Evolutionary conservation across 306 rosid genomes (phyloP).

Genomic region (Cicer arietinum): DNA sequence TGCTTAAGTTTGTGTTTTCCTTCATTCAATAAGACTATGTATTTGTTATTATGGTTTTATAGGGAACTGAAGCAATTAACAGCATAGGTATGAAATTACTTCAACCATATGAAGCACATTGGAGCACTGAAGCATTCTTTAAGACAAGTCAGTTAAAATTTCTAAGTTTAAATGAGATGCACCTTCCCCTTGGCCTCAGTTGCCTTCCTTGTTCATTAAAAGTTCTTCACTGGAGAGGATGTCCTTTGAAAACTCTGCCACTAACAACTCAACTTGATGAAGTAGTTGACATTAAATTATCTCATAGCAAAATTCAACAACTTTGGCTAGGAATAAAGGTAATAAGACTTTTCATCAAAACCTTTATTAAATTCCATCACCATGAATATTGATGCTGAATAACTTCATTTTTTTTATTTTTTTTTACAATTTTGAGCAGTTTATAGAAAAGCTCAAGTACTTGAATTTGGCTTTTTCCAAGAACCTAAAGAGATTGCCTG

Average conservation of each 20-base stretch:
- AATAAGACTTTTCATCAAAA: neutral
- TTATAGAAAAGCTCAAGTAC: slow-evolving; percentile 16
- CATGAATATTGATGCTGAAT: neutral
- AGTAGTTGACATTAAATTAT: slow-evolving; percentile 35
- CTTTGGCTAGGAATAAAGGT: slow-evolving; percentile 43
- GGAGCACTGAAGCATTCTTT: slow-evolving; percentile 35
- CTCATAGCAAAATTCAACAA: slow-evolving; percentile 16
- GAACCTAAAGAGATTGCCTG: slow-evolving; percentile 17
- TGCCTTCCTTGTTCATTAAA: slow-evolving; percentile 28
- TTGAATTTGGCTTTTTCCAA: slow-evolving; percentile 29
- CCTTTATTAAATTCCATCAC: neutral
- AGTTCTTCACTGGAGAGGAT: slow-evolving; percentile 41
- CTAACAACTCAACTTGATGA: neutral
- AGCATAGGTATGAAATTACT: neutral
- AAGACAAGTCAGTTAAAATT: slow-evolving; percentile 35
- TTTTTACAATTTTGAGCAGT: slow-evolving; percentile 19
- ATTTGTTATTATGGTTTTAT: neutral
- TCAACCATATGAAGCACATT: slow-evolving; percentile 14
- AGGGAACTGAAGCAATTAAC: slow-evolving; percentile 35
- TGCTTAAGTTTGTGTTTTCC: slow-evolving; percentile 1
- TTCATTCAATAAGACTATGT: neutral
- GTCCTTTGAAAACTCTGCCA: slow-evolving; percentile 36
- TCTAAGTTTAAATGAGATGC: slow-evolving; percentile 13
- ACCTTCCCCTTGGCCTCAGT: slow-evolving; percentile 10
- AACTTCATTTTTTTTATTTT: neutral